Evolutionary conservation across 495 filamentous ascomycete genomes (phyloP), one percentile per base, ranked within the genome.

Genomic region (Mycothermus thermophilus): DNA sequence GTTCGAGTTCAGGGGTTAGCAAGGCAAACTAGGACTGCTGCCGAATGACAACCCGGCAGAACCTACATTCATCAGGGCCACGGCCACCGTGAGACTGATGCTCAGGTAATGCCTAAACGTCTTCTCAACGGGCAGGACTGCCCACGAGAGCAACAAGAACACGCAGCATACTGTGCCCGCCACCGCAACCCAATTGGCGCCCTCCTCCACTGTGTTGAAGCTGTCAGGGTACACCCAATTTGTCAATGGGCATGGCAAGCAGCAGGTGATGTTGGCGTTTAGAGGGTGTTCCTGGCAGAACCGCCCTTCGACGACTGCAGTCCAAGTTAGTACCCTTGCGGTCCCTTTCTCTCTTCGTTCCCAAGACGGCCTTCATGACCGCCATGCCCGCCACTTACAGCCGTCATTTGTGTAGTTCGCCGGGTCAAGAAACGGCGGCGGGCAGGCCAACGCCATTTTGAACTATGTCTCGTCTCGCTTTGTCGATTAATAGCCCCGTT

Each of bases 41-140:
- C n/a, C n/a, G n/a, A n/a, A n/a, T n/a, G n/a, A n/a, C n/a, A n/a
- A n/a, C n/a, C n/a, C n/a, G n/a, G 21, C 3, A 10, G 11, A n/a
- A 64, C 78, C 57, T 63, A 88, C 83, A 55, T 82, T 74, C 69
- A 95, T 79, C 34, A 84, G 66, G 32, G 78, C 62, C 22, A 82
- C 70, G 5, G 71, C 80, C 35, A 81, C 54, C 1, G 84, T 77
- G 37, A 95, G 67, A 51, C 82, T 84, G 32, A 94, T 77, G 48
- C 81, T 94, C 29, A 96, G 58, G 48, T 96, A 96, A 52, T 96
- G 90, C 34, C 86, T 77, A 47, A 83, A 73, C 12, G 92, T 94
- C 62, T 78, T 83, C 55, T 90, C 83, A n/a, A 80, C 72, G 1
- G 92, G 84, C 30, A 97, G 67, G 10, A 82, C 71, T 5, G 76